phyloP scores from a whole-genome alignment of 805 yeast species.

The Yarrowia deformans region DNA sequence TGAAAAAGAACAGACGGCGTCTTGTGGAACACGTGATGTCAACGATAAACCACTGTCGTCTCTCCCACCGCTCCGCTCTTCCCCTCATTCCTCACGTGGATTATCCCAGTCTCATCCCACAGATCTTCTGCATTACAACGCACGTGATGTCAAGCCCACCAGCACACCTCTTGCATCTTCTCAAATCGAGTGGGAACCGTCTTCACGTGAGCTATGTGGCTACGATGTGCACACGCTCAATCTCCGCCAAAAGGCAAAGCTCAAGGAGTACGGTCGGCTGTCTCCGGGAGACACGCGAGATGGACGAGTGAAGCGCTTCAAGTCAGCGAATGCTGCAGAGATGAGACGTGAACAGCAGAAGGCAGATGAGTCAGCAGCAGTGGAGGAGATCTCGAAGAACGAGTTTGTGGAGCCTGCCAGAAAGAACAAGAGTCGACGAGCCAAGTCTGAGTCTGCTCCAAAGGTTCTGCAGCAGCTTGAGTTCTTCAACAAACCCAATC shows the following conservation, averaged over 20 bases:
- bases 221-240: slow-evolving; percentile 21
- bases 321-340: slow-evolving; percentile 1
- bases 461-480: slow-evolving; percentile 25
- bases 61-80: not conserved
- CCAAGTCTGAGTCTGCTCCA: slow-evolving; percentile 4
- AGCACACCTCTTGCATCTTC: slow-evolving; percentile 8
- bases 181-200: slow-evolving; percentile 22
- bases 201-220: slow-evolving; percentile 20
- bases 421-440: slow-evolving; percentile 16
- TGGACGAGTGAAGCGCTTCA: slow-evolving; percentile 9
- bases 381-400: not conserved
- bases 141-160: not conserved
- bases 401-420: not conserved
- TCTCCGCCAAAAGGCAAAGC: slow-evolving; percentile 17
- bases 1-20: not conserved
- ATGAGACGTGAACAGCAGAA: not conserved
- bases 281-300: not conserved
- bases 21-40: not conserved
- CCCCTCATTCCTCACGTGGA: not conserved
- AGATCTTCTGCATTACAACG: slow-evolving; percentile 1
- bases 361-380: not conserved
- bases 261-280: slow-evolving; percentile 13
- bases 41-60: not conserved
- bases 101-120: not conserved
- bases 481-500: slow-evolving; percentile 14